Evolutionary conservation across 768 basidiomycete genomes (phyloP), one percentile per base, ranked within the genome.

Genomic region (Polyporus arcularius): DNA sequence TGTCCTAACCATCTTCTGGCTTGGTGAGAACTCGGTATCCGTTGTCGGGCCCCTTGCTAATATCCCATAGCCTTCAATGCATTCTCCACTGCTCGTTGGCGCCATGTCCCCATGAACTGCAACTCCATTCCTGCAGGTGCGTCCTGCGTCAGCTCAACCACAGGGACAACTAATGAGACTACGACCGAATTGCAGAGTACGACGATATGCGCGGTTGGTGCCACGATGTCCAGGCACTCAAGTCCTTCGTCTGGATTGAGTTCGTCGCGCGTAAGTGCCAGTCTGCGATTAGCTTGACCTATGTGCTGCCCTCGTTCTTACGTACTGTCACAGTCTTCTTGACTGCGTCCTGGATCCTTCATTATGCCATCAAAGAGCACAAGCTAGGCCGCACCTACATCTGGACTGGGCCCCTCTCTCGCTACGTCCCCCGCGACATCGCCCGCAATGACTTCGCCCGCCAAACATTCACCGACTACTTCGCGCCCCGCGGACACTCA

Each of bases 31-130:
- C 11, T 21, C 4, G 11, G 4, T 3, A 10, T 28, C 14, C 45
- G 8, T 2, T 48, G 28, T 2, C 11, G 18, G 5, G 21, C 45
- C 18, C 8, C 26, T 4, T 59, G 15, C 41, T 63, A 6, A 57
- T 26, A 26, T 39, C 38, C 41, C 7, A 26, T 14, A 84, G 84
- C 77, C 0, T 82, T 83, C 78, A 85, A 83, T 66, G 78, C 80
- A 14, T 86, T 87, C 71, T 86, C 85, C 0, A 85, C 82, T 16
- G 77, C 80, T 14, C 80, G 85, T 39, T 87, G 85, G 85, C 71
- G 70, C 30, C 67, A 75, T 45, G 72, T 83, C 26, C 81, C 82
- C 15, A 71, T 81, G 55, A 68, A 75, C 43, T 86, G 85, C 72
- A 71, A 73, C 47, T 61, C 72, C 47, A 85, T 86, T 42, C 82